Evolutionary conservation across 2,329 filamentous ascomycete species (phyloP).

Genomic region (Trichoderma polysporum): DNA sequence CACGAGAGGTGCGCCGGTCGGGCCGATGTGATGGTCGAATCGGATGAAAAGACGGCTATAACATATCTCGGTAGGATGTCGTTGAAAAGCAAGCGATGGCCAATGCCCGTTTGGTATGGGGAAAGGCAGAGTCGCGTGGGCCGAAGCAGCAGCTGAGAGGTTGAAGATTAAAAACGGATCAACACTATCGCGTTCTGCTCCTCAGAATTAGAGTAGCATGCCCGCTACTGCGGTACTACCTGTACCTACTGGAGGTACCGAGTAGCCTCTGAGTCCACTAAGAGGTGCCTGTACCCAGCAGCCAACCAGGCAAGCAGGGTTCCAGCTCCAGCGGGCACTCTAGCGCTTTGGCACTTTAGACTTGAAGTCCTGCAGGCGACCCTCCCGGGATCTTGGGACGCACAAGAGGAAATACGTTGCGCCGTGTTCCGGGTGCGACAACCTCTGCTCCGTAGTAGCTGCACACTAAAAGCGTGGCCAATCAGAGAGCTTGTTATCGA

Average conservation of each 20-base stretch:
- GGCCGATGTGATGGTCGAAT: slow-evolving; percentile 21
- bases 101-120: not conserved
- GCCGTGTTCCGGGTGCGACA: slow-evolving; percentile 19
- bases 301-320: not conserved
- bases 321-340: not conserved
- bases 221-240: not conserved
- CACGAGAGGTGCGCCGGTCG: slow-evolving; percentile 28
- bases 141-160: not conserved
- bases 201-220: not conserved
- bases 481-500: slow-evolving; percentile 22
- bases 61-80: slow-evolving; percentile 26
- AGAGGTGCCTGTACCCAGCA: not conserved
- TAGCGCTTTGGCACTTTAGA: not conserved
- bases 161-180: not conserved
- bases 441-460: no score
- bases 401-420: slow-evolving; percentile 21
- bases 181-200: not conserved
- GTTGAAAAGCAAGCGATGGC: not conserved
- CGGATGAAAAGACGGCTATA: slow-evolving; percentile 25
- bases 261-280: not conserved
- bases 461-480: slow-evolving; percentile 19
- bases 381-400: not conserved
- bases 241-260: no score
- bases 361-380: not conserved
- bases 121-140: slow-evolving; percentile 9